phyloP scores from a whole-genome alignment of 208 protist genomes.

The Phytomonas francai region DNA sequence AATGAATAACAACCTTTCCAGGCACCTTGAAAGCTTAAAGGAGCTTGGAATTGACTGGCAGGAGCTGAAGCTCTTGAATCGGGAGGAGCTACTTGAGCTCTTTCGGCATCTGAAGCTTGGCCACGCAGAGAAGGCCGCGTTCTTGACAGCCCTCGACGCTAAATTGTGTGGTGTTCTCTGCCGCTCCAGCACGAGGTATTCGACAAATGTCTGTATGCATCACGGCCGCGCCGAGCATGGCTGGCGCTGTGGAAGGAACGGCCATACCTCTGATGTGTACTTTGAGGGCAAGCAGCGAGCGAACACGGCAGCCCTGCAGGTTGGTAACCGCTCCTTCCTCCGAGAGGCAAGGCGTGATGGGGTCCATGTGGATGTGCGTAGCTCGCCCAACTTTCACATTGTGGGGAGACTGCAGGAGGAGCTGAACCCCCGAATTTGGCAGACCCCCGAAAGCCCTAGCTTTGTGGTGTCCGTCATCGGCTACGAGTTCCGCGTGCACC shows the following conservation, averaged over 20 bases:
- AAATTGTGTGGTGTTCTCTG: conserved; percentile 85
- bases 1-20: conserved; percentile 49
- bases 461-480: conserved; percentile 75
- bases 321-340: conserved; percentile 47
- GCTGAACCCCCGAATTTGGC: conserved; percentile 75
- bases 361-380: conserved; percentile 60
- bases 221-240: conserved; percentile 55
- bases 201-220: conserved; percentile 65
- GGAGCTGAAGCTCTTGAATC: conserved; percentile 68
- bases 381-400: conserved; percentile 69
- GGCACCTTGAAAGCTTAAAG: conserved; percentile 38
- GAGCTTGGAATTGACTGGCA: conserved; percentile 77
- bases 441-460: conserved; percentile 44
- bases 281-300: conserved; percentile 81
- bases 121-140: conserved; percentile 41
- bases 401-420: conserved; percentile 37
- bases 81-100: conserved; percentile 51
- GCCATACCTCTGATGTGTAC: conserved; percentile 84
- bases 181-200: conserved; percentile 46
- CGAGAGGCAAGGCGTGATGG: conserved; percentile 42
- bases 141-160: conserved; percentile 50
- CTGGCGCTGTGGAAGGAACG: conserved; percentile 76
- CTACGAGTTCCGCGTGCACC: conserved; percentile 87
- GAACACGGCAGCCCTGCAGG: conserved; percentile 49
- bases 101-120: conserved; percentile 38